These are phyloP conservation scores for Sisymbrium irio DNA, from an alignment of 345 rosid species.

Conservation along the genomic window DNA sequence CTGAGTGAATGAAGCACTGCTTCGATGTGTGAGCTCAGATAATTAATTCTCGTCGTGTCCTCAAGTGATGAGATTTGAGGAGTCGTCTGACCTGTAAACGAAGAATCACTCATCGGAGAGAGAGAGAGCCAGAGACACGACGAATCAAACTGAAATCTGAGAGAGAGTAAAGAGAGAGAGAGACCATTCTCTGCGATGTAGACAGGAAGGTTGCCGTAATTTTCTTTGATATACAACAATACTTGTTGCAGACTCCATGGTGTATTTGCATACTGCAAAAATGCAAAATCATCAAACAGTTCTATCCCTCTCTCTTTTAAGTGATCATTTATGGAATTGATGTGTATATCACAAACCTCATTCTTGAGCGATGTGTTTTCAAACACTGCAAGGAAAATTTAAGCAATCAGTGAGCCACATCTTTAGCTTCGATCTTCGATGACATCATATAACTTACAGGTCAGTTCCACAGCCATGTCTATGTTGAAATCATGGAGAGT, in stretches of 20 bases:
- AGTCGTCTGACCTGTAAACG: constrained; percentile 44
- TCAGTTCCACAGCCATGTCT: constrained; percentile 11
- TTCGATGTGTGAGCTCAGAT: constrained; percentile 46
- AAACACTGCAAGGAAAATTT: constrained; percentile 6
- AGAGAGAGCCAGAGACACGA: neutral
- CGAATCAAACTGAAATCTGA: neutral
- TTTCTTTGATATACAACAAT: constrained; percentile 38
- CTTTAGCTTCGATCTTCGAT: neutral
- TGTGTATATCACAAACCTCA: constrained; percentile 9
- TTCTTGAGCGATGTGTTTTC: neutral
- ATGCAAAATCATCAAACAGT: constrained; percentile 3
- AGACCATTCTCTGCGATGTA: constrained; percentile 48
- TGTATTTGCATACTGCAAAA: constrained; percentile 34
- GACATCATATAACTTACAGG: neutral
- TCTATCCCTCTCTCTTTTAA: neutral
- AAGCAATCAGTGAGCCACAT: constrained; percentile 4
- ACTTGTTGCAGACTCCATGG: constrained; percentile 37
- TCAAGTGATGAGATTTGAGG: constrained; percentile 38
- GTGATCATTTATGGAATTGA: neutral
- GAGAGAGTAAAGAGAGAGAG: neutral
- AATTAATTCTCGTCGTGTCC: constrained; percentile 46
- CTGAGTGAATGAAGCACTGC: constrained; percentile 46
- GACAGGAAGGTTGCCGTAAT: constrained; percentile 40
- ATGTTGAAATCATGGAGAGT: neutral
- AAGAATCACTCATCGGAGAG: neutral